Conservation (phyloP, 345 rosid species). For the Xanthoceras sorbifolium region DNA sequence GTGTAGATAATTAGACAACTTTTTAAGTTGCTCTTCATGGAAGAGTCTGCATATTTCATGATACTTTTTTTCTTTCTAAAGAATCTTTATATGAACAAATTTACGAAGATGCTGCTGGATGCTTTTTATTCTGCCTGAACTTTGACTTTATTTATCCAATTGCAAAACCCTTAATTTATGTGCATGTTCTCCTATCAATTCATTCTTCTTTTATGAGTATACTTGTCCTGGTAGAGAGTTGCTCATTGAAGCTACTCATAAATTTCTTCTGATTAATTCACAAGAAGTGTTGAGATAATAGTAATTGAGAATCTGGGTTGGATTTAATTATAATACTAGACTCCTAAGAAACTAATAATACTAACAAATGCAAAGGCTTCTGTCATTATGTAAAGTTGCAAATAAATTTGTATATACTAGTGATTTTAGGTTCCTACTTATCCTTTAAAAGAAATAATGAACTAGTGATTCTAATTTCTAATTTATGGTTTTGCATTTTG, state of each 20-base stretch:
- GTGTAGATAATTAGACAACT: neutral
- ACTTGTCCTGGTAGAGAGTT: neutral
- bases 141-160: neutral
- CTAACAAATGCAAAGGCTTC: neutral
- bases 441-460: neutral
- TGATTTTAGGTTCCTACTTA: neutral
- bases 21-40: neutral
- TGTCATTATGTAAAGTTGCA: neutral
- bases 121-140: neutral
- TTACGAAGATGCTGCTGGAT: neutral
- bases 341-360: neutral
- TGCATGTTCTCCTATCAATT: neutral
- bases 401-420: neutral
- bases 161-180: neutral
- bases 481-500: neutral
- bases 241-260: neutral
- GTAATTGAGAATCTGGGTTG: neutral
- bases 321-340: neutral
- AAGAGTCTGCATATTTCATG: neutral
- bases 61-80: neutral
- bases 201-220: neutral
- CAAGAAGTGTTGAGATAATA: neutral
- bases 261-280: conserved; percentile 1
- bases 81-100: conserved; percentile 3
- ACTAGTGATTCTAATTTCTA: neutral